Base-by-base conservation (phyloP, 2,329 filamentous ascomycete genomes). In the Pseudomassariella vexata region DNA sequence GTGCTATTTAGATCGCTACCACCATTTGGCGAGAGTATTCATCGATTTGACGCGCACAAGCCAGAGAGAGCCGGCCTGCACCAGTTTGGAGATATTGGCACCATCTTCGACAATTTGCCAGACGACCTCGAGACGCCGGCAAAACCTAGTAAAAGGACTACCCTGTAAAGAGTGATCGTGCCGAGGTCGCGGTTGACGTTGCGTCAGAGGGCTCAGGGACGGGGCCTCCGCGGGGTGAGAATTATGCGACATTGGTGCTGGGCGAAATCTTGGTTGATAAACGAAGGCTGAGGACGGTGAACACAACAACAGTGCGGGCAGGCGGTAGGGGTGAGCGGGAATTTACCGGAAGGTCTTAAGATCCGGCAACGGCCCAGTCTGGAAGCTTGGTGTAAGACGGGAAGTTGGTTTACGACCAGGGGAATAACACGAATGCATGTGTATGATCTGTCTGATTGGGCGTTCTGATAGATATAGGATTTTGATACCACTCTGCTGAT, bases 21-120 rank as follows among this genome's bases (percentile, higher is more conserved):
- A 17, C 62, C 66, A 2, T 67, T 70, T 39, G 70, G 70, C 2
- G 50, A 59, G n/a, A 48, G 53, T 14, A 53, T 55, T 9, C 63
- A 73, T 30, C 44, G 59, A 2, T 74, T 69, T 57, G 50, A 51
- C 35, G 47, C 57, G 2, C 35, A 46, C n/a, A 49, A 39, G 23
- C 45, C 37, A 23, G 32, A 45, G 2, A 42, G 32, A 25, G 9
- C 42, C 9, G 45, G 52, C 1, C 39, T 73, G 20, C 54, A 57
- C 29, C 57, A 59, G 35, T 68, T 69, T 40, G 69, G 68, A 4
- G 63, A 67, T 15, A 50, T 70, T 11, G 67, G 69, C 1, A 56
- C 60, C 1, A 63, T 73, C 51, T 42, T 73, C 19, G 45, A 54
- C 17, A 36, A 32, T 6, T 26, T 56, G 6, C 49, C 49, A 2